A percentile compares a stretch with the other conserved stretches of the same genome.
Conservation (phyloP, 345 rosid genomes). For the Syzygium aromaticum region DNA sequence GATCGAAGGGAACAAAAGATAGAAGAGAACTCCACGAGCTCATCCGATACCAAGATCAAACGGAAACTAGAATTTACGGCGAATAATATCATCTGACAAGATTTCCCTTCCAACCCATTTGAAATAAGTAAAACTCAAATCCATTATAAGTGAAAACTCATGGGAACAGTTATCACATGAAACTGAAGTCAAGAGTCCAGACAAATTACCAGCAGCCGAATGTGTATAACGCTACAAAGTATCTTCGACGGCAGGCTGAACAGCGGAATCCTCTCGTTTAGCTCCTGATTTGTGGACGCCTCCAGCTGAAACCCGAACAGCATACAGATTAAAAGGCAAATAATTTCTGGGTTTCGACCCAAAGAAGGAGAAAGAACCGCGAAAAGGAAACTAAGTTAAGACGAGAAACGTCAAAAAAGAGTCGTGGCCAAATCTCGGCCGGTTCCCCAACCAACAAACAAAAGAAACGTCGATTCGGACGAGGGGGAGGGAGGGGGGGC, state of each 20-base stretch:
- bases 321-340: background rate
- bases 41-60: background rate
- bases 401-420: background rate
- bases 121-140: too few relatives aligned
- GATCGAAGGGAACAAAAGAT: background rate
- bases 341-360: background rate
- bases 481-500: background rate
- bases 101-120: background rate
- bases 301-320: slow-evolving; percentile 41
- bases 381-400: background rate
- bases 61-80: background rate
- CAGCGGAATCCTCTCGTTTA: slow-evolving; percentile 55
- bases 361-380: background rate
- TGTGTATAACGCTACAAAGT: slow-evolving; percentile 68
- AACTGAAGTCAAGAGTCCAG: background rate
- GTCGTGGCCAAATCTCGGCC: background rate
- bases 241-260: slow-evolving; percentile 71
- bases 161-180: background rate
- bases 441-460: background rate
- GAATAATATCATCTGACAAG: background rate
- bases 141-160: background rate
- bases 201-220: slow-evolving; percentile 49
- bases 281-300: slow-evolving; percentile 73
- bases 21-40: background rate
- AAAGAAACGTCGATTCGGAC: background rate